Evolutionary conservation across 331 rosid species (phyloP), one percentile per base, ranked within the genome.

Genomic region (Stylosanthes scabra): DNA sequence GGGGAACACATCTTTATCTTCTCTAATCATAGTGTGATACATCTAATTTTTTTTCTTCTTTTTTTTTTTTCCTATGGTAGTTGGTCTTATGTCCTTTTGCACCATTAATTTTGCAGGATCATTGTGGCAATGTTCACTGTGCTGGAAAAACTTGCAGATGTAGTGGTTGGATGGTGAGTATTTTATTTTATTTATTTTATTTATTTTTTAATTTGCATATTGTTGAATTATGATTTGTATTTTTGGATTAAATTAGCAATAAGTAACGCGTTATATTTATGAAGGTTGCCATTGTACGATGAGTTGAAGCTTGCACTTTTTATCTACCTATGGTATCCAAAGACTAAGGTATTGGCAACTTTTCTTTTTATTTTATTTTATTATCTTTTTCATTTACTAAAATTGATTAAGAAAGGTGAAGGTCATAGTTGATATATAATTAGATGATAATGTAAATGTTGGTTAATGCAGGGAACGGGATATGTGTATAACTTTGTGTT

Each of bases 271-370:
- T 3, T 47, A 27, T 6, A 1, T 27, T 83, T 80, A 1, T 62
- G 59, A 52, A 95, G 99, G 99, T 6, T 91, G 62, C 99, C 99
- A 15, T 31, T 95, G 87, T 91, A 95, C 75, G 96, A 95, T 10
- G 97, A 89, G 76, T 31, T 83, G 88, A 94, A 91, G 88, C 84
- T 94, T 80, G 89, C 88, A 2, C 82, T 94, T 14, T 87, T 91
- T 46, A 83, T 94, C 72, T 91, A 94, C 81, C 63, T 94, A 58
- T 94, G 99, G 99, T 88, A 89, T 66, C 97, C 97, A 41, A 94
- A 81, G 62, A 91, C 96, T 34, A 87, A 85, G 92, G 99, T 94
- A 85, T 70, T 59, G 37, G 11, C 62, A 16, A 27, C 40, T 42
- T 77, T 52, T 29, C 5, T 29, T 4, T 29, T 13, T 11, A 14